Conservation (phyloP, 345 rosid genomes). For the Murraya paniculata region DNA sequence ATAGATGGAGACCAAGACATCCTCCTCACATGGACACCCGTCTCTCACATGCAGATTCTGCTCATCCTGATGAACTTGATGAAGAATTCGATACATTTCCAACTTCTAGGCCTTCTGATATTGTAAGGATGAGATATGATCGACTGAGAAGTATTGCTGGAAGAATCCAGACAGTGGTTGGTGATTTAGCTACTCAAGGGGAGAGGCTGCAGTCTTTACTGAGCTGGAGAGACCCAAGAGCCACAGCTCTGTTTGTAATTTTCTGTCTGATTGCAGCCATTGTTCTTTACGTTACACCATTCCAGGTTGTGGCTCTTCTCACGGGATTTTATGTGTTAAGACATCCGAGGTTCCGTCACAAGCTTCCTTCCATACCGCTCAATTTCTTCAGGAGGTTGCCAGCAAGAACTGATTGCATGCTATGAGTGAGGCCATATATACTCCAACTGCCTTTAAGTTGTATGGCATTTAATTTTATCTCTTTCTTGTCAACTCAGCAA, state of each 20-base stretch:
- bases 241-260: slow-evolving; percentile 69
- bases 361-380: slow-evolving; percentile 83
- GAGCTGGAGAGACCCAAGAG: slow-evolving; percentile 97
- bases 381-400: slow-evolving; percentile 95
- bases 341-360: slow-evolving; percentile 90
- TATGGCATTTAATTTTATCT: slow-evolving; percentile 12
- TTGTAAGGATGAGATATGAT: slow-evolving; percentile 81
- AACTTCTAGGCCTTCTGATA: slow-evolving; percentile 66
- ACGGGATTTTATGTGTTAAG: slow-evolving; percentile 71
- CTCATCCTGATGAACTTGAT: slow-evolving; percentile 83
- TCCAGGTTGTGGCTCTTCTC: slow-evolving; percentile 76
- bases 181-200: slow-evolving; percentile 94
- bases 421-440: slow-evolving; percentile 32
- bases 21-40: slow-evolving; percentile 98
- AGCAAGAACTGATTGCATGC: slow-evolving; percentile 90
- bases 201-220: slow-evolving; percentile 85
- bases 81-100: slow-evolving; percentile 94
- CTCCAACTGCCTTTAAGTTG: slow-evolving; percentile 9
- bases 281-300: slow-evolving; percentile 79
- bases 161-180: slow-evolving; percentile 88
- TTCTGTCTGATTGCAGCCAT: slow-evolving; percentile 84
- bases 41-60: slow-evolving; percentile 81
- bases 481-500: neutral
- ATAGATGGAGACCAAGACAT: slow-evolving; percentile 90
- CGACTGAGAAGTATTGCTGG: slow-evolving; percentile 90